Evolutionary conservation across 495 filamentous ascomycete genomes (phyloP).

Genomic region (Pyronema omphalodes): DNA sequence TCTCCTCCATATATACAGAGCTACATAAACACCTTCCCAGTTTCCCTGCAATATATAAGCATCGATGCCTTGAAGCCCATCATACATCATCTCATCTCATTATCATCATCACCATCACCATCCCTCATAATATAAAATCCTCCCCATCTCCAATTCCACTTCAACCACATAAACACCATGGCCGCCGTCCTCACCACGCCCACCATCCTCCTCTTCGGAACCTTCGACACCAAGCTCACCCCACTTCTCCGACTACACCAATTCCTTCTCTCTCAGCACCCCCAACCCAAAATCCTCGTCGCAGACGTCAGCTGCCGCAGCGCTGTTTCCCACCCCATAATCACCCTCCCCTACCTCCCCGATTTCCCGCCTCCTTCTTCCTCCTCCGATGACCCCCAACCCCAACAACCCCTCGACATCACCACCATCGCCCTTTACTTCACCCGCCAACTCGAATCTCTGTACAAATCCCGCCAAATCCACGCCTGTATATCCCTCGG

Average conservation of each 20-base stretch:
- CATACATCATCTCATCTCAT: too few relatives aligned
- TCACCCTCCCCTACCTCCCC: slow-evolving; percentile 30
- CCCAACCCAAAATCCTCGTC: slow-evolving; percentile 28
- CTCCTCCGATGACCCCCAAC: not conserved
- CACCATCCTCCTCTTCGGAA: slow-evolving; percentile 43
- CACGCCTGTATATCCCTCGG: slow-evolving; percentile 39
- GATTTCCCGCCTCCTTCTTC: slow-evolving; percentile 22
- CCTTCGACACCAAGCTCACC: slow-evolving; percentile 47
- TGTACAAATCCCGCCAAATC: slow-evolving; percentile 26
- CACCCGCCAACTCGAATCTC: not conserved
- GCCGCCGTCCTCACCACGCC: slow-evolving; percentile 10
- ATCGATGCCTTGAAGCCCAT: too few relatives aligned
- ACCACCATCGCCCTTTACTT: not conserved
- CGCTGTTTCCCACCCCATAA: slow-evolving; percentile 27
- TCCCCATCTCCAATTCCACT: too few relatives aligned
- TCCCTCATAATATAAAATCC: too few relatives aligned
- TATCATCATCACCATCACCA: too few relatives aligned
- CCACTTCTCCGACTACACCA: slow-evolving; percentile 40
- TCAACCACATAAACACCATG: not conserved
- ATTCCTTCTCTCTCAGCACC: slow-evolving; percentile 26
- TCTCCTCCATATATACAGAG: too few relatives aligned
- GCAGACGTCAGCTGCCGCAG: slow-evolving; percentile 37
- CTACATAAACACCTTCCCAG: too few relatives aligned
- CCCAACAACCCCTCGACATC: not conserved
- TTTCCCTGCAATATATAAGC: too few relatives aligned